Evolutionary conservation across 23 red algal species (phyloP).

Genomic region (Pyropia haitanensis): DNA sequence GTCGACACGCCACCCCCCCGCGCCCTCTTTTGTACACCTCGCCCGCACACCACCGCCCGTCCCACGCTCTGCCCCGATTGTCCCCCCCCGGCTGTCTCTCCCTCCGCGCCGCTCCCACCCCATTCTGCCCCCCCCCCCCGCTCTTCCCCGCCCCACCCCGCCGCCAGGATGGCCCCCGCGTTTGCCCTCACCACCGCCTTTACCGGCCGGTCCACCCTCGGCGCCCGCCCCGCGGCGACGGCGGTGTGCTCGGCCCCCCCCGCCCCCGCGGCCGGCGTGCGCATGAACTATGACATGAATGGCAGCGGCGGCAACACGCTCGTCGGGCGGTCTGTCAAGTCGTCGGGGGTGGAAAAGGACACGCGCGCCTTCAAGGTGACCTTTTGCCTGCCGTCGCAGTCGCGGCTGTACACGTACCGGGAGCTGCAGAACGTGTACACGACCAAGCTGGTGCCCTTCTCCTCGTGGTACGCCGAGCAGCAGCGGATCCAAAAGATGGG

Average conservation of each 20-base stretch:
- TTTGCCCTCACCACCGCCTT: too few relatives aligned
- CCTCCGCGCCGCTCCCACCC: too few relatives aligned
- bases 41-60: too few relatives aligned
- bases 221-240: too few relatives aligned
- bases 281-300: conserved; percentile 94
- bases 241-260: conserved; percentile 1
- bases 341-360: conserved; percentile 82
- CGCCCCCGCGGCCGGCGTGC: not conserved
- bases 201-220: too few relatives aligned
- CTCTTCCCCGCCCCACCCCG: too few relatives aligned
- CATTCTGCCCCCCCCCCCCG: too few relatives aligned
- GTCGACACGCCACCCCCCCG: too few relatives aligned
- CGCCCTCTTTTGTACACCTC: too few relatives aligned
- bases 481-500: conserved; percentile 99
- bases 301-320: conserved; percentile 55
- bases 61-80: too few relatives aligned
- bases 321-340: conserved; percentile 43
- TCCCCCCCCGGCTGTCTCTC: too few relatives aligned
- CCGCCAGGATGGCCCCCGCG: too few relatives aligned
- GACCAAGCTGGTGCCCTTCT: conserved; percentile 94
- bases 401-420: conserved; percentile 69
- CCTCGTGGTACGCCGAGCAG: conserved; percentile 96
- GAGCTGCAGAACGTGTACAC: conserved; percentile 92
- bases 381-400: conserved; percentile 71
- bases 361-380: conserved; percentile 81